Base-by-base conservation (phyloP, 108 stramenopile genomes). In the Fragilaria crotonensis region DNA sequence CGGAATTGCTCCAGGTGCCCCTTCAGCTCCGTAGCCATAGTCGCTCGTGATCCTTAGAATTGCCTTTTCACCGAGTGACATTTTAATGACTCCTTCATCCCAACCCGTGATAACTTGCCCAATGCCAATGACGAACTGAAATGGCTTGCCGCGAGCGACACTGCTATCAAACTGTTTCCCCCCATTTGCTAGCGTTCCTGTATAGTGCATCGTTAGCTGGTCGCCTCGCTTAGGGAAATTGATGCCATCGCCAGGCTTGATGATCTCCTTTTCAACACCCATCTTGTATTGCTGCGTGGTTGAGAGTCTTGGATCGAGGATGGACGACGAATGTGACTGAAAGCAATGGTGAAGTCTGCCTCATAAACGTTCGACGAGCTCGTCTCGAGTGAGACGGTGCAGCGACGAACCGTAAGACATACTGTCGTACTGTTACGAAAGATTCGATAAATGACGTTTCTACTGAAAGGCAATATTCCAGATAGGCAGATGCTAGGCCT, bases 1-100 rank as follows among this genome's bases (percentile, higher is more conserved):
- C 26, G 96, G 96, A 52, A 96, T 95, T 5, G 94, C 83, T 11
- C 87, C 87, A 4, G 85, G 84, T 0, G 89, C 89, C 33, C 91
- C 91, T 3, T 78, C 59, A 7, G 60, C 46, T 28, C 96, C 96
- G 63, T 96, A 96, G 22, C 84, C 96, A 60, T 81, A 87, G 60
- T 87, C 85, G 45, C 73, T 64, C 0, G 93, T 73, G 36, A 96
- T 93, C 7, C 62, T 41, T 9, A 96, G 65, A 55, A 68, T 70
- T 0, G 89, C 79, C 59, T 85, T 85, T 68, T 93, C 95, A 9
- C 89, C 89, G 25, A 87, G 47, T 36, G 60, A 63, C 82, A 90
- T 79, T 60, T 64, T 32, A 29, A 70, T 54, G n/a, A 89, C 78
- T 29, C 79, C 76, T 47, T 66, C 64, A 49, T 66, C 64, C 70